Conservation (phyloP, 257 asterid genomes). For the Marsdenia floribunda region DNA sequence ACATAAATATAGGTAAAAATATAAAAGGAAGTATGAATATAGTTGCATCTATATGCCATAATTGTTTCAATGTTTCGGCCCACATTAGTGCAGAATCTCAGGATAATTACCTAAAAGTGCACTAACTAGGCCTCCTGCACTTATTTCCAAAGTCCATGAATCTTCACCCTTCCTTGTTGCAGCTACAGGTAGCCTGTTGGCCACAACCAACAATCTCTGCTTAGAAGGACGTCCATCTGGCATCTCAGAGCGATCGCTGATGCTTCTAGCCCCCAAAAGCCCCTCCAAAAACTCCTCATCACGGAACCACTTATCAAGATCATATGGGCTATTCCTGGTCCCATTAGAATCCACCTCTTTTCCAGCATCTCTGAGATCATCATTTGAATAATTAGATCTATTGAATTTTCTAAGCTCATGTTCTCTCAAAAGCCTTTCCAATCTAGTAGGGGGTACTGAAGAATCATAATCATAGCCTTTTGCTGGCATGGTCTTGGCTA, state of each 20-base stretch:
- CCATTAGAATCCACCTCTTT: constrained; percentile 36
- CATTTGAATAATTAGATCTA: constrained; percentile 40
- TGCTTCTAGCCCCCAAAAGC: constrained; percentile 19
- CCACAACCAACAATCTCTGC: constrained; percentile 75
- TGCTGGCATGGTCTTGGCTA: constrained; percentile 29
- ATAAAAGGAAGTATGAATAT: background rate
- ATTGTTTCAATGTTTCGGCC: background rate
- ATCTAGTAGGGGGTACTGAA: constrained; percentile 47
- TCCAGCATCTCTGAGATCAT: constrained; percentile 39
- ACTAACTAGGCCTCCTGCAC: constrained; percentile 84
- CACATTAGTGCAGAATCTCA: background rate
- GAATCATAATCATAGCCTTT: constrained; percentile 27
- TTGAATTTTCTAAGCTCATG: constrained; percentile 59
- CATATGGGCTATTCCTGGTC: constrained; percentile 19
- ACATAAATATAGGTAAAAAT: background rate
- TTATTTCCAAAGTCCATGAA: constrained; percentile 72
- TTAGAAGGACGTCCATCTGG: constrained; percentile 41
- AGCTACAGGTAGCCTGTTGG: constrained; percentile 85
- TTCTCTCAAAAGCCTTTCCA: constrained; percentile 70
- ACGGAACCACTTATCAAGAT: constrained; percentile 36
- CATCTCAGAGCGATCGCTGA: constrained; percentile 32
- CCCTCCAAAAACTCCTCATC: constrained; percentile 50
- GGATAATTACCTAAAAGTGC: constrained; percentile 67
- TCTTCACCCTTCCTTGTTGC: constrained; percentile 73
- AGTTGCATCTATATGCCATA: background rate